phyloP scores from a whole-genome alignment of 2,329 filamentous ascomycete genomes.

The Sporothrix curviconia region DNA sequence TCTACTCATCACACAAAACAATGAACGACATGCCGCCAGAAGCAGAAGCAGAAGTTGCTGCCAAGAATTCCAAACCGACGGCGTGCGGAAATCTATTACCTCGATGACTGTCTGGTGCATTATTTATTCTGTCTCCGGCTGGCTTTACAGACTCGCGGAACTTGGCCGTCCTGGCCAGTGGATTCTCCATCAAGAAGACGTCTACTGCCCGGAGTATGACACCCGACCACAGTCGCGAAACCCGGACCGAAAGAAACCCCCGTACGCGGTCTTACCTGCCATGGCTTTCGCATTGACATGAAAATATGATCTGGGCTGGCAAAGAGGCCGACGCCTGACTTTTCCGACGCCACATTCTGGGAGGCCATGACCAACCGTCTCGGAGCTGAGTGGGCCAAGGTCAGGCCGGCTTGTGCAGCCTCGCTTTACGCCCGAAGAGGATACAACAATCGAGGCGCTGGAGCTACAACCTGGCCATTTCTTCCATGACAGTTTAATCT shows the following conservation, averaged over 20 bases:
- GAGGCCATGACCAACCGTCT: neutral
- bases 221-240: constrained; percentile 3
- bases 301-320: neutral
- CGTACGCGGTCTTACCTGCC: neutral
- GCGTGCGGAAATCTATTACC: too few relatives aligned
- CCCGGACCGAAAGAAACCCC: neutral
- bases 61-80: too few relatives aligned
- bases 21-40: too few relatives aligned
- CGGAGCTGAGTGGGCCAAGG: neutral
- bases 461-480: neutral
- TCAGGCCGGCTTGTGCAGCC: neutral
- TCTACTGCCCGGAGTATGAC: neutral
- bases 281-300: neutral
- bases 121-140: too few relatives aligned
- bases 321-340: neutral
- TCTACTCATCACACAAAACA: too few relatives aligned
- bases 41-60: too few relatives aligned
- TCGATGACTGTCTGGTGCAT: too few relatives aligned
- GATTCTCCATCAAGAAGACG: constrained; percentile 8
- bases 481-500: neutral
- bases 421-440: constrained; percentile 4
- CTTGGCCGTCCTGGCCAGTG: constrained; percentile 6
- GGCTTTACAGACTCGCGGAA: too few relatives aligned
- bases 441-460: neutral
- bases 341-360: neutral